These are phyloP conservation scores for Pythium rhizo-oryzae DNA, from an alignment of 352 stramenopile species.

Conservation along the genomic window DNA sequence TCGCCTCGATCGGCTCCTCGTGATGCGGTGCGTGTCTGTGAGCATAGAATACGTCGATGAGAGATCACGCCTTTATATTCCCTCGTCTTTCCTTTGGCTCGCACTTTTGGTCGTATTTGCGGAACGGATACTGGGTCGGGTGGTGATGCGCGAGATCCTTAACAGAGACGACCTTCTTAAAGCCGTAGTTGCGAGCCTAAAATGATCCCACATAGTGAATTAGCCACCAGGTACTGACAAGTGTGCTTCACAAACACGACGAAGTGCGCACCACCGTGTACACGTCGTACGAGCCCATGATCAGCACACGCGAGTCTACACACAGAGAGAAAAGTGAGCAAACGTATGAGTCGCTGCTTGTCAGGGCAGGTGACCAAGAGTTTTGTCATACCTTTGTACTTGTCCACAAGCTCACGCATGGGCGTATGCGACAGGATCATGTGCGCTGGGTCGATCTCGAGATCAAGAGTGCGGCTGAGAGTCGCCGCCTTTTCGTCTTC, in stretches of 20 bases:
- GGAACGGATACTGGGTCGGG: conserved; percentile 84
- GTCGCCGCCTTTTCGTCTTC: conserved; percentile 84
- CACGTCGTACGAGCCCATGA: conserved; percentile 86
- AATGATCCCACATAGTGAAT: background rate
- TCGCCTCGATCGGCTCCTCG: conserved; percentile 76
- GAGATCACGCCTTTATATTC: background rate
- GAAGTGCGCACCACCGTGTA: conserved; percentile 59
- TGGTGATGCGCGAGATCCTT: conserved; percentile 70
- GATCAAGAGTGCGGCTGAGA: conserved; percentile 60
- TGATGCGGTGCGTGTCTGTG: conserved; percentile 51
- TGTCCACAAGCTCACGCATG: conserved; percentile 76
- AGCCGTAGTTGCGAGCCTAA: conserved; percentile 61
- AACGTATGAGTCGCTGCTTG: background rate
- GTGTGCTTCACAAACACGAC: background rate
- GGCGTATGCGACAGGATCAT: conserved; percentile 90
- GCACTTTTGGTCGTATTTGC: conserved; percentile 64
- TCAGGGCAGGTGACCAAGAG: background rate
- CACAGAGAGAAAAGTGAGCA: background rate
- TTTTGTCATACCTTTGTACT: conserved; percentile 48
- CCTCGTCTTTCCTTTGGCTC: too few species aligned
- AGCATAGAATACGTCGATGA: background rate
- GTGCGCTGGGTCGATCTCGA: conserved; percentile 69
- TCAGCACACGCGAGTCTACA: conserved; percentile 78
- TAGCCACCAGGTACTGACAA: background rate
- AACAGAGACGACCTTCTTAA: conserved; percentile 80